Evolutionary conservation across 768 basidiomycete species (phyloP), one percentile per base, ranked within the genome.

Genomic region (Psilocybe cyanescens): DNA sequence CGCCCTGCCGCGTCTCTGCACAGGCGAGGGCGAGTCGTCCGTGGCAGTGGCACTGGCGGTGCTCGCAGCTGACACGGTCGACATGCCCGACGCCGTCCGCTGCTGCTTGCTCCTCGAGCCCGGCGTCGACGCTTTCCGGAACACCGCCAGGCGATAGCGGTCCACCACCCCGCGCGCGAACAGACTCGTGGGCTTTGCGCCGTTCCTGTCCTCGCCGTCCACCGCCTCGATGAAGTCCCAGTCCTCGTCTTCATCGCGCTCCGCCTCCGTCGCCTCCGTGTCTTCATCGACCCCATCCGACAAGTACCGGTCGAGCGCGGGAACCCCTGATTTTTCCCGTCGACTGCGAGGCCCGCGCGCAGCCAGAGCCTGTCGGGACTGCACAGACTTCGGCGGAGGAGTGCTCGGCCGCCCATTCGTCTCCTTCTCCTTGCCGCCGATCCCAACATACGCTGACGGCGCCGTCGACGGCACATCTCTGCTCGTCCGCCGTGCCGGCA

Each of bases 101-200:
- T 54, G 63, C 41, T 44, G 41, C 41, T 44, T 76, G 2, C 68
- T 71, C 14, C 77, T 55, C 8, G 44, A 67, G 24, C 59, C 55
- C 4, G 90, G 86, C 9, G 88, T 90, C 12, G 89, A 87, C n/a
- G 83, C 81, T 72, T 94, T 94, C 57, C 92, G 84, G 83, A 94
- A 94, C 19, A 94, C 92, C 14, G 91, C 87, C 57, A 97, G 79
- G 59, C 86, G 82, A 71, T 96, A 97, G 57, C 90, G 83, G 72
- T 97, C 94, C 55, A 95, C 92, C 51, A 95, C 91, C 4, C 94
- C 94, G n/a, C 94, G 87, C 46, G 94, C 90, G 70, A 95, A 95
- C 41, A 95, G 81, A 70, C 89, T 95, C 17, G 86, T 85, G 6
- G 87, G 92, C 69, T 88, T 87, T 28, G 88, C 78, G 16, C 93